Conservation (phyloP, 176 grass and related monocot genomes). For the Eragrostis curvula region DNA sequence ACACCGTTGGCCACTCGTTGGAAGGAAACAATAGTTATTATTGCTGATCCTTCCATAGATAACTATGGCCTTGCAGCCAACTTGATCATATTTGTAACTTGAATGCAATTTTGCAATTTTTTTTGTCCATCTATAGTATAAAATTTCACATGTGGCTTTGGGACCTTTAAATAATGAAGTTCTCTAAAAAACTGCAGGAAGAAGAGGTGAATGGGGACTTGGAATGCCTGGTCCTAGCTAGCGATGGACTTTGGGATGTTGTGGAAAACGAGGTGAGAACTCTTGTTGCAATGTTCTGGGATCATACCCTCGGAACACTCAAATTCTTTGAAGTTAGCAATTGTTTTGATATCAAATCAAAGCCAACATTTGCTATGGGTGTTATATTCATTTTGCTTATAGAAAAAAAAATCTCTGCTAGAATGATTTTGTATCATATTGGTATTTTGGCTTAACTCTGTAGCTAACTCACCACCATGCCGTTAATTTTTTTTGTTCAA, state of each 20-base stretch:
- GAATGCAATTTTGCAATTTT: background rate
- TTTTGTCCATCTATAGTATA: background rate
- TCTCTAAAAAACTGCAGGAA: conserved; percentile 54
- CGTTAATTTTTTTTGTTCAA: conserved; percentile 23
- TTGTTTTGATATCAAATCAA: conserved; percentile 6
- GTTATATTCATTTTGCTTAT: conserved; percentile 10
- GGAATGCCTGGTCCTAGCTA: conserved; percentile 92
- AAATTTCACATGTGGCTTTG: background rate
- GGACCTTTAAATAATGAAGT: no score
- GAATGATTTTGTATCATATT: background rate
- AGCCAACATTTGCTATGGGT: background rate
- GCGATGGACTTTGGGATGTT: conserved; percentile 93
- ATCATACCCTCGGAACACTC: background rate
- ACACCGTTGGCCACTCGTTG: background rate
- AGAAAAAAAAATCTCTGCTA: background rate
- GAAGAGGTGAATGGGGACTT: conserved; percentile 67
- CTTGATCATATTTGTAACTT: background rate
- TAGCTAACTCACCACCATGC: conserved; percentile 1
- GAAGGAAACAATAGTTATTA: background rate
- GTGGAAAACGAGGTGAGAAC: conserved; percentile 89
- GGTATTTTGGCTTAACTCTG: background rate
- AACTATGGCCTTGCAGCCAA: background rate
- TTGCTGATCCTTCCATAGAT: background rate
- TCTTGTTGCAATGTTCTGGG: background rate
- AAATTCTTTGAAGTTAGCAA: conserved; percentile 11